These are phyloP conservation scores for Collybia nuda DNA, from an alignment of 768 basidiomycete genomes.

Conservation along the genomic window DNA sequence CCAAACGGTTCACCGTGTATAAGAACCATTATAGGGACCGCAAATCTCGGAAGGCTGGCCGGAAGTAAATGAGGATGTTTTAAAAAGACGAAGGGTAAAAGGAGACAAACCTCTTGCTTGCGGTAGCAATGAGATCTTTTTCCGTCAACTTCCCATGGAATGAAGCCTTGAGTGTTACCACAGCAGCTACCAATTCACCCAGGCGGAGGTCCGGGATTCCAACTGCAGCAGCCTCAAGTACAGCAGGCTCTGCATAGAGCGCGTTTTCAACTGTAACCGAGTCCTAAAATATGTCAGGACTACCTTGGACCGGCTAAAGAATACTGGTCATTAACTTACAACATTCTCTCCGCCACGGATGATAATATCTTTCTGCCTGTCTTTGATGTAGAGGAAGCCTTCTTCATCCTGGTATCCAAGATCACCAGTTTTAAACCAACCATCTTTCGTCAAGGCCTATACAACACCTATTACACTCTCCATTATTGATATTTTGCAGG, in stretches of 20 bases:
- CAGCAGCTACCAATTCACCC: conserved; percentile 3
- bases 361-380: conserved; percentile 23
- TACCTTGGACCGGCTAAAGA: not conserved
- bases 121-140: not conserved
- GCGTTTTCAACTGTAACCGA: conserved; percentile 7
- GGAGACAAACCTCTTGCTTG: not conserved
- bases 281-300: not conserved
- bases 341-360: conserved; percentile 21
- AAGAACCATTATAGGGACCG: not conserved
- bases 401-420: conserved; percentile 13
- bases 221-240: conserved; percentile 3
- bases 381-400: conserved; percentile 19
- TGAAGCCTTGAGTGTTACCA: not conserved
- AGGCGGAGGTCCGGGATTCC: conserved; percentile 3
- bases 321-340: not conserved
- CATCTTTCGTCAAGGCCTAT: conserved; percentile 6
- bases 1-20: not conserved
- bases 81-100: too few relatives aligned
- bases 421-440: conserved; percentile 6
- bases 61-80: not conserved
- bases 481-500: too few relatives aligned
- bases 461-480: too few relatives aligned
- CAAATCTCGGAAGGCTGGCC: not conserved
- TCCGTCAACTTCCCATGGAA: not conserved
- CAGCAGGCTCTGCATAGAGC: not conserved